A percentile compares a stretch with the other conserved stretches of the same genome.
Conservation (phyloP, 192 early-diverging fungal genomes). For the Lobosporangium transversale region DNA sequence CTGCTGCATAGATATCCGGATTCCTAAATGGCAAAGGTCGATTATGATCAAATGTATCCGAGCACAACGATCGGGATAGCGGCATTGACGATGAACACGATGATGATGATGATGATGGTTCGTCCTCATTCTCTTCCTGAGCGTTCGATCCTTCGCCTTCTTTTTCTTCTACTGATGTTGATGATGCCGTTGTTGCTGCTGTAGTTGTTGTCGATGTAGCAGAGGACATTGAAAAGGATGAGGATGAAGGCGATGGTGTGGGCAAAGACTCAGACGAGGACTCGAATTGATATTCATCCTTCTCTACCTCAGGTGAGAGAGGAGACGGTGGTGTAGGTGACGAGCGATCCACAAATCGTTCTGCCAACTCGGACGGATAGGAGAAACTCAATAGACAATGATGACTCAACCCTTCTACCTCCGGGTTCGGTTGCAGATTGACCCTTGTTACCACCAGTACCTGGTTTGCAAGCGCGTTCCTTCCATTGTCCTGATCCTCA, state of each 20-base stretch:
- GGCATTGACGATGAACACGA: background rate
- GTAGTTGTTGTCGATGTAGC: background rate
- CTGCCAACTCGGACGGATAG: conserved; percentile 33
- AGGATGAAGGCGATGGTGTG: too few relatives aligned
- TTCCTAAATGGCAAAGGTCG: conserved; percentile 36
- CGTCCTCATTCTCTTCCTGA: background rate
- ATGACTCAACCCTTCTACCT: conserved; percentile 16
- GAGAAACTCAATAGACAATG: conserved; percentile 40
- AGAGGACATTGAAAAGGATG: too few relatives aligned
- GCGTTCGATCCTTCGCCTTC: background rate
- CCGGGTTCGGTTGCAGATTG: conserved; percentile 16
- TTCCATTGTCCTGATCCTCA: conserved; percentile 37
- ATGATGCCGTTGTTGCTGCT: background rate
- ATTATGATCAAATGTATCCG: conserved; percentile 21
- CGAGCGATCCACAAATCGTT: conserved; percentile 3
- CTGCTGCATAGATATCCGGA: conserved; percentile 42
- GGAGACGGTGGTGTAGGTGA: conserved; percentile 25
- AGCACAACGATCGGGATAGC: conserved; percentile 14
- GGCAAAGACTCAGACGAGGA: too few relatives aligned
- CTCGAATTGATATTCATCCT: conserved; percentile 17
- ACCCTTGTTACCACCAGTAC: conserved; percentile 32
- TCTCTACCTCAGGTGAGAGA: conserved; percentile 11
- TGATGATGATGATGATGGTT: background rate
- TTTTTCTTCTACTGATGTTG: background rate
- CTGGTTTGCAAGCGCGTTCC: conserved; percentile 43